Base-by-base conservation (phyloP, 495 filamentous ascomycete genomes). In the Penicillium antarcticum region DNA sequence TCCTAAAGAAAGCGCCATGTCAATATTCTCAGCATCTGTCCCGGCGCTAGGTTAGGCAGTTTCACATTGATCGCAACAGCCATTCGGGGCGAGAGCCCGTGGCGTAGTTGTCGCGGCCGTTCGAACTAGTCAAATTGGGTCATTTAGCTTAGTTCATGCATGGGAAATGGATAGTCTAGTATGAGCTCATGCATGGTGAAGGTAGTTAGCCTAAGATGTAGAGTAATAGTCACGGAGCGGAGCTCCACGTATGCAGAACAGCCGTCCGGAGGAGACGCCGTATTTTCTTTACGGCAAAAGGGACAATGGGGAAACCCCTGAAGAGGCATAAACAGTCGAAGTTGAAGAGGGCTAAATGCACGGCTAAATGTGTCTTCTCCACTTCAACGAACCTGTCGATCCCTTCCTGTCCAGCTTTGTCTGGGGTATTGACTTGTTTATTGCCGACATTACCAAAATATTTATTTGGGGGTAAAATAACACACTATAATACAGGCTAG, bases 91-190 rank as follows among this genome's bases (percentile, higher is more conserved):
- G 1, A 43, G 29, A 39, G 35, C 55, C 60, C 61, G 58, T 64
- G 58, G 52, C 58, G 44, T 52, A 59, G 52, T 29, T 31, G 61
- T 53, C 58, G 58, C 61, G 61, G 61, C 43, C 45, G 36, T 51
- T 39, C 32, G 13, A 55, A 50, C 19, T 34, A 53, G 41, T 17
- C 26, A 37, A 36, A 44, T 24, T 17, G 24, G 26, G 26, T 29
- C 8, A 1, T 29, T 29, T 29, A 29, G 38, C 18, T 51, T 13
- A 11, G 10, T 19, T 35, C 10, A 12, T 33, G 17, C 19, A 21
- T n/a, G 21, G 14, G 14, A 12, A 32, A 23, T 11, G 13, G 11
- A 37, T 36, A 23, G 17, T 13, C 23, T 5, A 45, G 34, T 14
- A 37, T 37, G 16, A 14, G 1, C 40, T 35, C 24, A 14, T 47